These are phyloP conservation scores for Calonectria multiphialidica DNA, from an alignment of 2,329 filamentous ascomycete genomes.

Conservation along the genomic window DNA sequence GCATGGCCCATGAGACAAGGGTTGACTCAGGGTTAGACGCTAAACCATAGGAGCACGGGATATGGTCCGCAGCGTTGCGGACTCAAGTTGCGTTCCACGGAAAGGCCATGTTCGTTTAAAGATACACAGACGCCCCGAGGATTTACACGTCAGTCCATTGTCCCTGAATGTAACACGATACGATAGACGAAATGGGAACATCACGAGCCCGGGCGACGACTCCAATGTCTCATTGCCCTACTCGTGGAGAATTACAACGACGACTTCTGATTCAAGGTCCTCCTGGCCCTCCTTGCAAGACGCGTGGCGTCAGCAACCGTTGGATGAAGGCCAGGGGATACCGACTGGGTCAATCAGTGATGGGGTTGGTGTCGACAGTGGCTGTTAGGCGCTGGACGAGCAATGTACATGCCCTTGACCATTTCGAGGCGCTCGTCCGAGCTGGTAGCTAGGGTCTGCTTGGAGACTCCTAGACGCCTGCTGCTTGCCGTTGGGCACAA, in stretches of 20 bases:
- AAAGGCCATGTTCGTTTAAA: background rate
- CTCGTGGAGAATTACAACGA: conserved; percentile 38
- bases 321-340: conserved; percentile 36
- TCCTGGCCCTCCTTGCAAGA: conserved; percentile 38
- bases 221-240: conserved; percentile 36
- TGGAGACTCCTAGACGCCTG: conserved; percentile 39
- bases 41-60: background rate
- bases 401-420: conserved; percentile 40
- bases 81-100: background rate
- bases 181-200: conserved; percentile 19
- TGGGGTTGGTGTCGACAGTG: conserved; percentile 31
- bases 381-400: conserved; percentile 30
- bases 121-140: background rate
- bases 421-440: conserved; percentile 46
- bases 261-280: conserved; percentile 39
- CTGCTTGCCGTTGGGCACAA: conserved; percentile 42
- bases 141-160: conserved; percentile 8
- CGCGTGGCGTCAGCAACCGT: conserved; percentile 45
- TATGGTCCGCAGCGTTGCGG: background rate
- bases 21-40: conserved; percentile 11
- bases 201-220: conserved; percentile 8
- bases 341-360: conserved; percentile 30
- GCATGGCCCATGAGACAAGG: conserved; percentile 11
- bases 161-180: conserved; percentile 30
- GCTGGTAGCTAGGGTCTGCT: conserved; percentile 38